These are phyloP conservation scores for Carex myosuroides DNA, from an alignment of 176 grass and related monocot genomes.

Conservation along the genomic window DNA sequence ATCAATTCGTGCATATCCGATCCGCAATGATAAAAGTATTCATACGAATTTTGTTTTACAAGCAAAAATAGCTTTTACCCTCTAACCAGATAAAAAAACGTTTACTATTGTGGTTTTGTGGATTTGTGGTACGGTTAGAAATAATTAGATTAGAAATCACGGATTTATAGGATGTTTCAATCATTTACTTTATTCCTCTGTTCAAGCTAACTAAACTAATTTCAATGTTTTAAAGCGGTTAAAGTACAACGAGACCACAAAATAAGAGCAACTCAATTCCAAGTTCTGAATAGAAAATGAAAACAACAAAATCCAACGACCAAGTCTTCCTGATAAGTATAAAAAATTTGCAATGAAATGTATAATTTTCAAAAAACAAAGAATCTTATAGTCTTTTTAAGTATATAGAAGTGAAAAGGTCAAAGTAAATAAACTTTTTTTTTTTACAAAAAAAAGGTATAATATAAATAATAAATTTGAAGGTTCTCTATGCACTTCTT, in stretches of 20 bases:
- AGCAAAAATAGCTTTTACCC: background rate
- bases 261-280: background rate
- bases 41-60: background rate
- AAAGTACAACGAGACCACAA: background rate
- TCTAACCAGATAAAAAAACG: background rate
- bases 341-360: background rate
- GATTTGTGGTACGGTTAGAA: background rate
- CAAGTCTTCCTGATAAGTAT: background rate
- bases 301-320: background rate
- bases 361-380: slow-evolving; percentile 4
- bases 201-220: background rate
- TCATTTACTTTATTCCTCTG: background rate
- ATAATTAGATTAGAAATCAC: background rate
- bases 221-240: background rate
- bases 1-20: too few species aligned
- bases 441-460: background rate
- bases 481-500: slow-evolving; percentile 38
- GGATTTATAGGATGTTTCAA: background rate
- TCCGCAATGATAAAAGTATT: too few species aligned
- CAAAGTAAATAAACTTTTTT: background rate
- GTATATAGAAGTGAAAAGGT: background rate
- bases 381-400: background rate
- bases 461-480: background rate
- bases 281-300: background rate
- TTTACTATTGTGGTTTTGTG: background rate